Percentiles rank a stretch among this genome's conserved stretches.
phyloP scores from a whole-genome alignment of 1,139 yeast genomes.

The Scheffersomyces stambukii region DNA sequence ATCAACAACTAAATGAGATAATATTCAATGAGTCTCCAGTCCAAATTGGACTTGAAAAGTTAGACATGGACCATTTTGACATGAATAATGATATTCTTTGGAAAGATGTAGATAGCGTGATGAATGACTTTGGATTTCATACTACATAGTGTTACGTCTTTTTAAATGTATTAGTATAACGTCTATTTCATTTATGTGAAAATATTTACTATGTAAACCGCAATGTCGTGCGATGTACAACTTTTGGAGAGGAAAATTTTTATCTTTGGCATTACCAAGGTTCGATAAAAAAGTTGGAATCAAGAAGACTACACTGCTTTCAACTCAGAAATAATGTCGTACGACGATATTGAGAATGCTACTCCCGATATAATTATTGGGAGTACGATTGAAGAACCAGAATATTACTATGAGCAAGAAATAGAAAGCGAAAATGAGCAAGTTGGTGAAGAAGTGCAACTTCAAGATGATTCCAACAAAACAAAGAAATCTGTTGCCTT shows the following conservation, averaged over 20 bases:
- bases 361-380: constrained; percentile 85
- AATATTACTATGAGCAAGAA: constrained; percentile 38
- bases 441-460: constrained; percentile 18
- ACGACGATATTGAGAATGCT: constrained; percentile 77
- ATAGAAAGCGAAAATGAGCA: constrained; percentile 49
- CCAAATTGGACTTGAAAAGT: constrained; percentile 27
- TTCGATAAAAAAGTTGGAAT: background rate
- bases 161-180: constrained; percentile 2
- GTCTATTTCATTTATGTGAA: constrained; percentile 2
- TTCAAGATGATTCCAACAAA: constrained; percentile 26
- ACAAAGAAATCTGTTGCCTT: constrained; percentile 80
- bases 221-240: background rate
- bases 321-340: constrained; percentile 28
- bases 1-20: constrained; percentile 6
- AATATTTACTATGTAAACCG: constrained; percentile 1
- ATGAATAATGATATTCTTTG: constrained; percentile 76
- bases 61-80: constrained; percentile 33
- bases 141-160: constrained; percentile 10
- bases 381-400: constrained; percentile 49
- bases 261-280: background rate
- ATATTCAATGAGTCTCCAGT: constrained; percentile 27
- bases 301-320: too few species aligned
- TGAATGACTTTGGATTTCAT: constrained; percentile 94
- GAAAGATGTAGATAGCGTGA: constrained; percentile 87
- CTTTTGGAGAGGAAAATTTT: constrained; percentile 2